Conservation (phyloP, 129 eudicot genomes). For the Pulicaria dysenterica region DNA sequence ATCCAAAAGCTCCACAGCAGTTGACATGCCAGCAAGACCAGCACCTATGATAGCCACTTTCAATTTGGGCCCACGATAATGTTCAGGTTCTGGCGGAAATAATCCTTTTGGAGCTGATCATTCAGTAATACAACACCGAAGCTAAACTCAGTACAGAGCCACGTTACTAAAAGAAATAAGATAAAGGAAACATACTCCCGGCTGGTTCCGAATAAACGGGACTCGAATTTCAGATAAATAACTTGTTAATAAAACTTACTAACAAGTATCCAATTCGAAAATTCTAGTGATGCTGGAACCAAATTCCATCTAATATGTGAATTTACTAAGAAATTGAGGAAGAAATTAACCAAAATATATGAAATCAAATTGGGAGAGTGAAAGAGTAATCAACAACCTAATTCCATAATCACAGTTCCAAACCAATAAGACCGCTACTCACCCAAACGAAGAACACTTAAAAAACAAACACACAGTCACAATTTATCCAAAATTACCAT, state of each 20-base stretch:
- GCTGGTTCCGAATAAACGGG: slow-evolving; percentile 2
- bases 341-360: not conserved
- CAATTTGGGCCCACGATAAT: slow-evolving; percentile 87
- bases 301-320: not conserved
- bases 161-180: slow-evolving; percentile 7
- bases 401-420: slow-evolving; percentile 7
- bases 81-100: slow-evolving; percentile 97
- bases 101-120: slow-evolving; percentile 93
- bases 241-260: not conserved
- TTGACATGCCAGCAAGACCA: slow-evolving; percentile 99
- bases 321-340: not conserved
- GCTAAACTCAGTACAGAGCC: slow-evolving; percentile 24
- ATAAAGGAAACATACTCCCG: not conserved
- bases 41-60: slow-evolving; percentile 99
- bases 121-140: slow-evolving; percentile 25
- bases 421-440: not conserved
- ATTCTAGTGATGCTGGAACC: not conserved
- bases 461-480: slow-evolving; percentile 6
- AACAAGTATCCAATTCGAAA: slow-evolving; percentile 8
- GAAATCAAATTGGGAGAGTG: not conserved
- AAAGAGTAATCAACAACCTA: not conserved
- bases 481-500: slow-evolving; percentile 47
- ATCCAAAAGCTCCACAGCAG: slow-evolving; percentile 97
- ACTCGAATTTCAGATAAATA: not conserved
- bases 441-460: slow-evolving; percentile 13